phyloP scores from a whole-genome alignment of 2,329 filamentous ascomycete species.

The Aaosphaeria pasadenensis region DNA sequence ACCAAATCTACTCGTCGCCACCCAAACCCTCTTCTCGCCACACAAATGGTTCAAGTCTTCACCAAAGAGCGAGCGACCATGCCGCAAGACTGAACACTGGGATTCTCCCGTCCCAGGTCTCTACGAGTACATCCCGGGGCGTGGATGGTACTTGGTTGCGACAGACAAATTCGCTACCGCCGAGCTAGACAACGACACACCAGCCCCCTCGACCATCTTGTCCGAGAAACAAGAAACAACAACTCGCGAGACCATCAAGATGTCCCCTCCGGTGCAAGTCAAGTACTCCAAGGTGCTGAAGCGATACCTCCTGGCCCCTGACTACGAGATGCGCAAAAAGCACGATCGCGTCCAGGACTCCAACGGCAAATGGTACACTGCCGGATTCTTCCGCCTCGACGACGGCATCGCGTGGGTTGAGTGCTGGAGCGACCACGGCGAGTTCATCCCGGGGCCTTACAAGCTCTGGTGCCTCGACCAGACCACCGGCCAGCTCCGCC shows the following conservation, averaged over 20 bases:
- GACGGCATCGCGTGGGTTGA: slow-evolving; percentile 49
- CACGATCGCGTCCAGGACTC: slow-evolving; percentile 40
- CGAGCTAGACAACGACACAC: slow-evolving; percentile 9
- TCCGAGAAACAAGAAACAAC: background rate
- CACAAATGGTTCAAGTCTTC: slow-evolving; percentile 48
- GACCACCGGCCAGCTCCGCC: slow-evolving; percentile 35
- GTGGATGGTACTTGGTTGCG: slow-evolving; percentile 49
- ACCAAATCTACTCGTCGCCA: slow-evolving; percentile 50
- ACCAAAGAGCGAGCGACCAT: slow-evolving; percentile 36
- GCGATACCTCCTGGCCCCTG: slow-evolving; percentile 47
- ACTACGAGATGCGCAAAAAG: slow-evolving; percentile 47
- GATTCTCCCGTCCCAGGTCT: slow-evolving; percentile 46
- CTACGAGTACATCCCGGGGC: slow-evolving; percentile 50
- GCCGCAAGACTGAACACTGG: slow-evolving; percentile 48
- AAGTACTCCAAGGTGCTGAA: slow-evolving; percentile 50
- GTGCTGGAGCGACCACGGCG: slow-evolving; percentile 48
- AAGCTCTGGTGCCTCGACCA: slow-evolving; percentile 48
- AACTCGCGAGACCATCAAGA: slow-evolving; percentile 14
- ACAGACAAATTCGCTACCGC: slow-evolving; percentile 35
- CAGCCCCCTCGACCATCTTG: background rate
- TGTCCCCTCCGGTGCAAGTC: slow-evolving; percentile 34
- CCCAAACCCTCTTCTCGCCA: slow-evolving; percentile 48
- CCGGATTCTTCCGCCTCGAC: slow-evolving; percentile 50
- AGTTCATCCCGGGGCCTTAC: slow-evolving; percentile 51
- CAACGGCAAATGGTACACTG: slow-evolving; percentile 36